Base-by-base conservation (phyloP, 2,329 filamentous ascomycete species). In the Penicillium sp. region DNA sequence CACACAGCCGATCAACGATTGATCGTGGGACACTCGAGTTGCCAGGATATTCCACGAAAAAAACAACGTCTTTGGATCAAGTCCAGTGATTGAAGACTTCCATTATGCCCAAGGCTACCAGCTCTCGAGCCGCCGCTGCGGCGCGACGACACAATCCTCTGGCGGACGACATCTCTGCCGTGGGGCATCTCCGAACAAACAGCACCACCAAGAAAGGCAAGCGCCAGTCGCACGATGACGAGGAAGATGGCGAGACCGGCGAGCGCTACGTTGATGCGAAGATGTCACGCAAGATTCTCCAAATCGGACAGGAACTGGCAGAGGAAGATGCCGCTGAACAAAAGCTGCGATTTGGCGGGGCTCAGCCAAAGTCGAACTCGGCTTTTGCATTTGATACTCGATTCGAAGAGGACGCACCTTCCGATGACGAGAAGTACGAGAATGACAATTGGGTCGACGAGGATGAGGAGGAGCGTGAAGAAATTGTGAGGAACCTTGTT, bases 91-190 rank as follows among this genome's bases (percentile, higher is more conserved):
- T 34, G 13, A 26, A 50, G 13, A 26, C 13, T 8, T 33, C 24
- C 51, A 67, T 27, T 51, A 95, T 95, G 90, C 89, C 90, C 34
- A 95, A 95, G 75, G 83, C 85, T 42, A 80, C 76, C 27, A 79
- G 80, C 75, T 56, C 73, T 70, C 57, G 76, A 76, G 49, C 73
- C 67, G 57, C 81, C 77, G 65, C 76, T 76, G 58, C 61, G 49
- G 76, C 76, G 51, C 82, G 85, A 63, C 83, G 88, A 56, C 91
- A 96, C 73, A 94, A 94, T 59, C 90, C 91, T 36, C 85, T 98
- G 51, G 86, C 91, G 61, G 87, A 95, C 64, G 93, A 97, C 62
- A 78, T 97, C 65, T 72, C 85, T 59, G 77, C 88, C 57, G 79
- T 84, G 49, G 78, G 84, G 51, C 75, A 84, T 56, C 68, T 91